Base-by-base conservation (phyloP, 352 stramenopile species). In the Phytopythium montanum region DNA sequence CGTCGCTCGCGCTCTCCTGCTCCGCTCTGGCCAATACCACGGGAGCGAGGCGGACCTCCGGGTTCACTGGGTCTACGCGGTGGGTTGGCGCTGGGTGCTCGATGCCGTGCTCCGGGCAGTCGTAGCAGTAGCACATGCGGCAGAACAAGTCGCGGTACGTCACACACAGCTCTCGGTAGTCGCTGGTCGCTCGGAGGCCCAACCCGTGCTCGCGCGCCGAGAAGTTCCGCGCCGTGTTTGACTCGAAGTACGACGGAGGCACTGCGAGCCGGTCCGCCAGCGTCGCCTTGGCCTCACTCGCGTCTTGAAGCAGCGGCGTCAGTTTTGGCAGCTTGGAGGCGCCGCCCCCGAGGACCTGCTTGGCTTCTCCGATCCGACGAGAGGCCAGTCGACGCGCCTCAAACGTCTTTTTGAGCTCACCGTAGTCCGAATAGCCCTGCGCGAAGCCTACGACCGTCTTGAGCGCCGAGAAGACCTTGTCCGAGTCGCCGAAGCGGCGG, bases 141-240 rank as follows among this genome's bases (percentile, higher is more conserved):
- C 93, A 98, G 57, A 97, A 97, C 25, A 98, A 68, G 45, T 96
- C 81, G n/a, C 87, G 80, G 66, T 95, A 97, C 3, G 83, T 92
- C 65, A 96, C 81, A 39, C 87, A 82, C 23, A 95, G 62, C 51
- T 89, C 71, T 8, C 65, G 65, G 55, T 96, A 98, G 33, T 86
- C 69, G 31, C 59, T 67, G 9, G 78, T 81, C 25, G 77, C 66
- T 19, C 76, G 76, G 25, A 90, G 46, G 23, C 81, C 81, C 45
- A 87, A 62, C 31, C 77, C 62, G 39, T 69, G 72, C 8, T 66
- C 61, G 55, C 71, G 70, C 38, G 68, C 61, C 2, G 58, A 29
- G 54, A 76, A 64, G 28, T 72, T 62, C 3, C 69, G 74, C 44
- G 68, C 48, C 26, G 81, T 56, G 34, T 93, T 90, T 8, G 84